phyloP scores from a whole-genome alignment of 352 stramenopile genomes.

The Phytopythium chamaehyphon region DNA sequence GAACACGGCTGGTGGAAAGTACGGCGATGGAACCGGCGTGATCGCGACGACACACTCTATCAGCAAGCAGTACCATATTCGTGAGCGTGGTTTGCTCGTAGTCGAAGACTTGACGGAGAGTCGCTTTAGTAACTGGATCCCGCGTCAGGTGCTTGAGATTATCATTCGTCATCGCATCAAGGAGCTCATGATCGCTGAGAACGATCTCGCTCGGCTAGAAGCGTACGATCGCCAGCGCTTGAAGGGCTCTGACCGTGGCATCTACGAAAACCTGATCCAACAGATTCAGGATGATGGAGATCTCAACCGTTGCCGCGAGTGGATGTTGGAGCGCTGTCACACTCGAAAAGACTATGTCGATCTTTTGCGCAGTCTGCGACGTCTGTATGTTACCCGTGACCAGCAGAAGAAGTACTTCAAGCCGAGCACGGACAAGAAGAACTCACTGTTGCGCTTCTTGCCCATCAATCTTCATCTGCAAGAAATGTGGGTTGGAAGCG shows the following conservation, averaged over 20 bases:
- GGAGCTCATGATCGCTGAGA: constrained; percentile 66
- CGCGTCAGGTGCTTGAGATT: constrained; percentile 76
- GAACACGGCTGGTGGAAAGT: constrained; percentile 60
- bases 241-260: constrained; percentile 74
- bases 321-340: constrained; percentile 70
- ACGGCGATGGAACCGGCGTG: constrained; percentile 50
- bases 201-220: constrained; percentile 71
- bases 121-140: constrained; percentile 81
- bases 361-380: constrained; percentile 53
- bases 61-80: constrained; percentile 86
- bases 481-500: constrained; percentile 80
- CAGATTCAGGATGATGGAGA: constrained; percentile 87
- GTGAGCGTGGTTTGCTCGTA: constrained; percentile 72
- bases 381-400: constrained; percentile 65
- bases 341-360: constrained; percentile 71
- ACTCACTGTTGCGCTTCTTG: constrained; percentile 67
- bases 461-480: constrained; percentile 85
- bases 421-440: constrained; percentile 85
- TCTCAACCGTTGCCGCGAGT: constrained; percentile 77
- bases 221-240: constrained; percentile 72
- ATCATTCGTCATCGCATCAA: constrained; percentile 77
- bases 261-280: constrained; percentile 88
- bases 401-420: constrained; percentile 83
- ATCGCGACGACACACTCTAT: constrained; percentile 49
- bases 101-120: constrained; percentile 83